phyloP scores from a whole-genome alignment of 2,329 filamentous ascomycete genomes.

The Xylaria sp. region DNA sequence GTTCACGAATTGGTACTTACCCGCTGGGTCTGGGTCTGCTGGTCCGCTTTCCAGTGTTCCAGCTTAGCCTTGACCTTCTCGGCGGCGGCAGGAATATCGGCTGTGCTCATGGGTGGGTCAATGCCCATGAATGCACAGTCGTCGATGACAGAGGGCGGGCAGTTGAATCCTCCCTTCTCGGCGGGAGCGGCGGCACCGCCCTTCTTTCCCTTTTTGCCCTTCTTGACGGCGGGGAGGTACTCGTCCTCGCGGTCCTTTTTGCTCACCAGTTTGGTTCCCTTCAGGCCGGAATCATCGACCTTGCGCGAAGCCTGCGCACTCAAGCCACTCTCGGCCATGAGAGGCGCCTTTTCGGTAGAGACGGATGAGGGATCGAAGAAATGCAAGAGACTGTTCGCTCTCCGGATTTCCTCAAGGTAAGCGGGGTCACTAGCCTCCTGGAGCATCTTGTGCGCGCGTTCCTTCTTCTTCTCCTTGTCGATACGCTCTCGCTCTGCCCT shows the following conservation, averaged over 20 bases:
- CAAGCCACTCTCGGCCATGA: slow-evolving; percentile 70
- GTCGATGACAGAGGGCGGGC: slow-evolving; percentile 89
- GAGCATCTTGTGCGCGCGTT: slow-evolving; percentile 74
- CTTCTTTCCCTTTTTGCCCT: slow-evolving; percentile 88
- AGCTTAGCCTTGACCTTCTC: slow-evolving; percentile 95
- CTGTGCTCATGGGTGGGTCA: slow-evolving; percentile 83
- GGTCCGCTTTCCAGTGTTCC: slow-evolving; percentile 86
- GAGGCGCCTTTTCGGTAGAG: slow-evolving; percentile 66
- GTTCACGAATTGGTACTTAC: slow-evolving; percentile 55
- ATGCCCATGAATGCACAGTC: slow-evolving; percentile 83
- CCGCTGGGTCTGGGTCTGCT: slow-evolving; percentile 85
- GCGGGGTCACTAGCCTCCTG: slow-evolving; percentile 83
- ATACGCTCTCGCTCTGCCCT: slow-evolving; percentile 78
- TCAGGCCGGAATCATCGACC: slow-evolving; percentile 80
- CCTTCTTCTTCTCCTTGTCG: slow-evolving; percentile 73
- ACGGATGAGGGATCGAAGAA: slow-evolving; percentile 82
- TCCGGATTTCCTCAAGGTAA: slow-evolving; percentile 90
- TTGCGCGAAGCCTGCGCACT: slow-evolving; percentile 79
- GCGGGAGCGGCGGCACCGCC: slow-evolving; percentile 54
- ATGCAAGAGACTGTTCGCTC: slow-evolving; percentile 82
- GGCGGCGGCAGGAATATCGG: slow-evolving; percentile 75
- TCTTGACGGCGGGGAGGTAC: slow-evolving; percentile 80
- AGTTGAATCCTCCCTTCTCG: slow-evolving; percentile 73
- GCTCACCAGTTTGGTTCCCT: slow-evolving; percentile 80
- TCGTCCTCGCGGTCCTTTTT: slow-evolving; percentile 90